phyloP scores from a whole-genome alignment of 129 eudicot genomes.

The Pseudognaphalium luteoalbum region DNA sequence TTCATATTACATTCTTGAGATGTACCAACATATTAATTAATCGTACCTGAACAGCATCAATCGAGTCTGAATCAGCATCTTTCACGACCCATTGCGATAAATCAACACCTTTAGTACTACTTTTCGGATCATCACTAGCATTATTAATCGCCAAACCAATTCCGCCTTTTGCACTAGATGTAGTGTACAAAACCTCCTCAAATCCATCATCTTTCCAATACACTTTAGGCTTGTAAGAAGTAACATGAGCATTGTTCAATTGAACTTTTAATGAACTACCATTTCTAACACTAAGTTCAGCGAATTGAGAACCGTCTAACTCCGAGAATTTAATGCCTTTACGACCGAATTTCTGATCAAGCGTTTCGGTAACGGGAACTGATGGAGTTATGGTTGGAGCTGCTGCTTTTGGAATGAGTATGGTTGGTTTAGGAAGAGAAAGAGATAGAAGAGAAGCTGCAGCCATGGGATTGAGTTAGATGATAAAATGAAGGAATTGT shows the following conservation, averaged over 20 bases:
- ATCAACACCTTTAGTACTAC: conserved; percentile 32
- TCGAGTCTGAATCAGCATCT: conserved; percentile 87
- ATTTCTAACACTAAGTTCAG: conserved; percentile 80
- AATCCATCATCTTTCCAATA: conserved; percentile 88
- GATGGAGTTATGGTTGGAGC: conserved; percentile 39
- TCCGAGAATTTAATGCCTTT: conserved; percentile 78
- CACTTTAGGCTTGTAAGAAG: conserved; percentile 91
- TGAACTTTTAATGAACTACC: conserved; percentile 79
- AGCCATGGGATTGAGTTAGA: conserved; percentile 43
- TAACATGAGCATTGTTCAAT: conserved; percentile 76
- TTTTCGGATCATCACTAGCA: conserved; percentile 30
- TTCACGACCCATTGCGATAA: conserved; percentile 62
- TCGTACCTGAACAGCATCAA: conserved; percentile 89
- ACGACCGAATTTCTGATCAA: conserved; percentile 76
- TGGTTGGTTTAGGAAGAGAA: conserved; percentile 58
- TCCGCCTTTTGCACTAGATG: conserved; percentile 57
- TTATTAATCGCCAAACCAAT: conserved; percentile 70
- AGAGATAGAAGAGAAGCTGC: conserved; percentile 71
- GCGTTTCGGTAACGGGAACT: conserved; percentile 45
- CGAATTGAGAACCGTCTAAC: conserved; percentile 40
- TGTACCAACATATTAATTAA: background rate
- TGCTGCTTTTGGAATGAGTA: conserved; percentile 43
- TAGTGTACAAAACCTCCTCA: conserved; percentile 72
- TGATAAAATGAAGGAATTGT: conserved; percentile 26
- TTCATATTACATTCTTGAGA: no score